Conservation (phyloP, 2,329 filamentous ascomycete genomes). For the Fusarium subtropicale region DNA sequence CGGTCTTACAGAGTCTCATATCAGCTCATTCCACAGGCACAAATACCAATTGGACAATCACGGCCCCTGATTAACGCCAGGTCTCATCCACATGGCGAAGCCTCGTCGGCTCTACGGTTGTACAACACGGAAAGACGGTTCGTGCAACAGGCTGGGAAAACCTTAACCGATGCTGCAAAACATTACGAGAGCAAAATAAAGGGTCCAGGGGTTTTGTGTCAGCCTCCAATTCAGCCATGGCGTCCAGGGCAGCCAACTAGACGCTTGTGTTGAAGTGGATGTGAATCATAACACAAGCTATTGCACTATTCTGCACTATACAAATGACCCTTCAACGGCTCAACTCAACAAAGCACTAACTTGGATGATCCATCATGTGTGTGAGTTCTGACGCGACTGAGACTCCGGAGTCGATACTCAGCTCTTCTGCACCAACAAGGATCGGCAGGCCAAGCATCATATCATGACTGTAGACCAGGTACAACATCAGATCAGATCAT, state of each 20-base stretch:
- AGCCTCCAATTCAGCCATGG: conserved; percentile 28
- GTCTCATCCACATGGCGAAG: conserved; percentile 14
- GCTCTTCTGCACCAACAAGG: conserved; percentile 1
- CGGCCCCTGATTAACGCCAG: not conserved
- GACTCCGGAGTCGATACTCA: not conserved
- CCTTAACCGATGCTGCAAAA: conserved; percentile 17
- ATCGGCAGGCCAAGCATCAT: not conserved
- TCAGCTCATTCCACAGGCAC: conserved; percentile 27
- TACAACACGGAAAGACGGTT: not conserved
- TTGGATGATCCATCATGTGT: not conserved
- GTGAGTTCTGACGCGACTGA: not conserved
- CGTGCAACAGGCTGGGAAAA: conserved; percentile 1
- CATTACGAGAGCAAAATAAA: not conserved
- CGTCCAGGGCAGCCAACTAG: not conserved
- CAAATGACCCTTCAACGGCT: conserved; percentile 23
- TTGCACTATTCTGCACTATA: not conserved
- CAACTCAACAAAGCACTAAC: not conserved
- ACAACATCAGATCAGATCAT: not conserved
- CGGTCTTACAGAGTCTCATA: conserved; percentile 24
- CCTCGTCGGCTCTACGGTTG: not conserved
- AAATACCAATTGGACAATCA: not conserved
- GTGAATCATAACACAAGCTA: not conserved
- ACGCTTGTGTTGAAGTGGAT: not conserved
- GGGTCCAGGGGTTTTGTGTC: conserved; percentile 32
- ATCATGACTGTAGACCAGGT: not conserved